These are phyloP conservation scores for Phanerodontia chrysosporium DNA, from an alignment of 768 basidiomycete species.

Conservation along the genomic window DNA sequence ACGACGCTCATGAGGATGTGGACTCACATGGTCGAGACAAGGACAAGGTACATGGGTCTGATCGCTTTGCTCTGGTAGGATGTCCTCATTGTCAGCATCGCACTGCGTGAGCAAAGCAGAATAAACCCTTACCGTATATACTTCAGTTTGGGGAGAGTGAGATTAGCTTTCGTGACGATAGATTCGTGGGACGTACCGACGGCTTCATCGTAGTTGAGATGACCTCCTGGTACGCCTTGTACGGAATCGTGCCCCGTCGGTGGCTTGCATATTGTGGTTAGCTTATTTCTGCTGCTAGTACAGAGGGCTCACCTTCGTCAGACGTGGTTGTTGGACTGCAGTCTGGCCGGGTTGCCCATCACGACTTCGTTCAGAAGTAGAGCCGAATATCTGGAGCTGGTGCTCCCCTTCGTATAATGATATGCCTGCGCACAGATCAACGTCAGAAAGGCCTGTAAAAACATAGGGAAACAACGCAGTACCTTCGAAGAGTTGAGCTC, in stretches of 20 bases:
- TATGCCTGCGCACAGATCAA: constrained; percentile 2
- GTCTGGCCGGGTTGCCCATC: constrained; percentile 45
- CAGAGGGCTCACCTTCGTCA: too few relatives aligned
- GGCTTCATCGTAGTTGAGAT: constrained; percentile 25
- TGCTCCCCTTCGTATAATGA: constrained; percentile 1
- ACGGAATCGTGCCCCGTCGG: constrained; percentile 22
- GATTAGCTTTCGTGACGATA: too few relatives aligned
- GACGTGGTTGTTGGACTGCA: too few relatives aligned
- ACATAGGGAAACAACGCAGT: too few relatives aligned
- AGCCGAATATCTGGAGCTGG: background rate
- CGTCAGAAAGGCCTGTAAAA: too few relatives aligned
- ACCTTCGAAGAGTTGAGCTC: constrained; percentile 9
- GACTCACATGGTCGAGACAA: background rate
- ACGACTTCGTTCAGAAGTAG: constrained; percentile 13
- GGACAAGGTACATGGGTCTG: background rate
- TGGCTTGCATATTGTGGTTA: constrained; percentile 11
- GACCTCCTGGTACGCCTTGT: constrained; percentile 18
- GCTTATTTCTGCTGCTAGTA: background rate
- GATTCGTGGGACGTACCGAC: constrained; percentile 16
- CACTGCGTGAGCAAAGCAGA: background rate
- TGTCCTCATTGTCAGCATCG: too few relatives aligned
- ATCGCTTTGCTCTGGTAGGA: background rate
- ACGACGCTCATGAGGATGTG: background rate
- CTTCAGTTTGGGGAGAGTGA: too few relatives aligned
- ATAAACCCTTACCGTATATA: background rate